Conservation (phyloP, 257 asterid species). For the Nicotiana obtusifolia region DNA sequence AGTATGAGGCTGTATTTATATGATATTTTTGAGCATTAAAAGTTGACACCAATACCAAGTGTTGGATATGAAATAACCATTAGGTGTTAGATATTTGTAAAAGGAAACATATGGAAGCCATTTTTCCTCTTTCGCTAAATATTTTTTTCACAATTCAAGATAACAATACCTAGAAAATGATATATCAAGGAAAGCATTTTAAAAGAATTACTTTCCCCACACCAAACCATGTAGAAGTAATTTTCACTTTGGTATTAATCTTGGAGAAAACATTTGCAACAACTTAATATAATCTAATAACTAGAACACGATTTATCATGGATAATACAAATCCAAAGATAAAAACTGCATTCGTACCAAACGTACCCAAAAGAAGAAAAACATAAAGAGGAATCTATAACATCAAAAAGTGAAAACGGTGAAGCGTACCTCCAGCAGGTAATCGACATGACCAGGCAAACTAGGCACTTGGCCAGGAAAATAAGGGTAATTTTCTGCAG, state of each 20-base stretch:
- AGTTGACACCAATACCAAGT: neutral
- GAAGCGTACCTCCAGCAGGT: slow-evolving; percentile 55
- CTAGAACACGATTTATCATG: neutral
- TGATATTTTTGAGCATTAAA: neutral
- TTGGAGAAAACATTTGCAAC: no score
- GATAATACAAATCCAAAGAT: neutral
- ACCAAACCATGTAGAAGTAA: neutral
- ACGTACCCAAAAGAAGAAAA: neutral
- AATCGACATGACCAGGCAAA: slow-evolving; percentile 63
- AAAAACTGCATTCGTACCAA: neutral
- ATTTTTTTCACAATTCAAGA: neutral
- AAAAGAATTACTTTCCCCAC: neutral
- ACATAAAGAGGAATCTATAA: neutral
- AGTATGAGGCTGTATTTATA: neutral
- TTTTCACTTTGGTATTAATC: no score
- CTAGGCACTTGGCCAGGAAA: slow-evolving; percentile 87
- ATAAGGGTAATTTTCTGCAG: slow-evolving; percentile 66
- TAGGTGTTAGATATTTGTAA: neutral
- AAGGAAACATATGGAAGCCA: neutral
- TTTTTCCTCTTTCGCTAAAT: neutral
- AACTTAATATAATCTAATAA: neutral
- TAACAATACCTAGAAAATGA: neutral
- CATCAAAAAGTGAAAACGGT: neutral
- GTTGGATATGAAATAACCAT: neutral
- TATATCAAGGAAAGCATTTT: neutral